Base-by-base conservation (phyloP, 805 yeast genomes). In the Sporopachydermia quercuum region DNA sequence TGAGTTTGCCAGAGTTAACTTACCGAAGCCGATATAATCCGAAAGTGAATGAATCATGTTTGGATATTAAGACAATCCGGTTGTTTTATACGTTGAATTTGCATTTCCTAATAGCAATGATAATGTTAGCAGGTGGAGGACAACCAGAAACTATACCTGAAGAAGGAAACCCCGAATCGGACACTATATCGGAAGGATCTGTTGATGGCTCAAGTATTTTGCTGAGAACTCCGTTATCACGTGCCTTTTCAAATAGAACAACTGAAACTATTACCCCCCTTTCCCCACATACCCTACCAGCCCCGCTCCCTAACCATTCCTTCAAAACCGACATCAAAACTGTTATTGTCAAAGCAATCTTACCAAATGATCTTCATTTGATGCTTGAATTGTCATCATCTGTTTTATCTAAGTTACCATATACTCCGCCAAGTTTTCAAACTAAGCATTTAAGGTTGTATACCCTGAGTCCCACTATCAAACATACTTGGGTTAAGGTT, bases 301-400 rank as follows among this genome's bases (percentile, higher is more conserved):
- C n/a, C n/a, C n/a, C n/a, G n/a, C n/a, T n/a, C n/a, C 30, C 30
- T 8, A 23, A 34, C n/a, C 16, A 18, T 5, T 35, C 41, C 6
- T 33, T 35, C 19, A 35, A 16, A 11, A 15, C 15, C 4, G 27
- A 34, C n/a, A 14, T 36, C 35, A 14, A 48, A 16, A 41, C 45
- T 3, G 14, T 64, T 15, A 60, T 68, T 4, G 45, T 66, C 30
- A 66, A 67, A 38, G 47, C 60, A 1, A 54, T 66, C 18, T 49
- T 73, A 17, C 77, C 78, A 0, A 61, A 61, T 38, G 55, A 60
- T 11, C 71, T 66, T 17, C 69, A 66, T 40, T 45, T 70, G 3
- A 56, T 74, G 56, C 39, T 70, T 18, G 78, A 72, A 44, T 38
- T 66, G 3, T 66, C 63, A 42, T 49, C 54, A 5, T 47, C 65